phyloP scores from a whole-genome alignment of 495 filamentous ascomycete genomes.

The Rhizodiscina lignyota region DNA sequence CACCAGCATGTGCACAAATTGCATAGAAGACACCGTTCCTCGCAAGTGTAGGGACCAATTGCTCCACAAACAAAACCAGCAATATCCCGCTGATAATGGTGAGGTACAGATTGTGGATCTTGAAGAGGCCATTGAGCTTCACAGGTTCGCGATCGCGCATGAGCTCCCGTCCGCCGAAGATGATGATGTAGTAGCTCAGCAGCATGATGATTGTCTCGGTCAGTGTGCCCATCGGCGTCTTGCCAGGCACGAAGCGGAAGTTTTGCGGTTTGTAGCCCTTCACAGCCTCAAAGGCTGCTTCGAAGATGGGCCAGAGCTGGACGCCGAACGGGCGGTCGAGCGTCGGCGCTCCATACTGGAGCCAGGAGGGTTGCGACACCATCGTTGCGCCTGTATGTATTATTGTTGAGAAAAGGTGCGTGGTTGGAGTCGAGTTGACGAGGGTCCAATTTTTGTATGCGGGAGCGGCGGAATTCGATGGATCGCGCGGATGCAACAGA shows the following conservation, averaged over 20 bases:
- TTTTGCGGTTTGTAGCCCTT: conserved; percentile 57
- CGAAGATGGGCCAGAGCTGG: conserved; percentile 87
- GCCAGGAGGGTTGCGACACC: conserved; percentile 17
- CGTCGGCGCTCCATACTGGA: conserved; percentile 37
- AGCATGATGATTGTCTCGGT: conserved; percentile 46
- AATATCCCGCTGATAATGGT: conserved; percentile 52
- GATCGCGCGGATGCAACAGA: too few species aligned
- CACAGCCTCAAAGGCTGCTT: conserved; percentile 56
- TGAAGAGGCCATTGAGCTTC: conserved; percentile 51
- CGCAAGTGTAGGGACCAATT: conserved; percentile 50
- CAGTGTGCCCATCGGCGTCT: conserved; percentile 55
- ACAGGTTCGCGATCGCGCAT: conserved; percentile 55
- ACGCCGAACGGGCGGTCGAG: conserved; percentile 88
- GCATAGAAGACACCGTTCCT: conserved; percentile 53
- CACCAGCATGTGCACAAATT: conserved; percentile 53
- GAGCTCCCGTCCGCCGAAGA: conserved; percentile 57
- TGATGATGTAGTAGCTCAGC: conserved; percentile 53
- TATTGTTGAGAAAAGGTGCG: too few species aligned
- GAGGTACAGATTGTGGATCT: conserved; percentile 68
- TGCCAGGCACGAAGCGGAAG: conserved; percentile 48
- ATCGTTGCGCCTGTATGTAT: conserved; percentile 2
- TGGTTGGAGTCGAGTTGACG: too few species aligned
- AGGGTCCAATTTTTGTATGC: too few species aligned
- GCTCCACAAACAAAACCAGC: conserved; percentile 55
- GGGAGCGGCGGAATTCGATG: too few species aligned